These are phyloP conservation scores for Metarhizium rileyi DNA, from an alignment of 2,329 filamentous ascomycete species.

Conservation along the genomic window DNA sequence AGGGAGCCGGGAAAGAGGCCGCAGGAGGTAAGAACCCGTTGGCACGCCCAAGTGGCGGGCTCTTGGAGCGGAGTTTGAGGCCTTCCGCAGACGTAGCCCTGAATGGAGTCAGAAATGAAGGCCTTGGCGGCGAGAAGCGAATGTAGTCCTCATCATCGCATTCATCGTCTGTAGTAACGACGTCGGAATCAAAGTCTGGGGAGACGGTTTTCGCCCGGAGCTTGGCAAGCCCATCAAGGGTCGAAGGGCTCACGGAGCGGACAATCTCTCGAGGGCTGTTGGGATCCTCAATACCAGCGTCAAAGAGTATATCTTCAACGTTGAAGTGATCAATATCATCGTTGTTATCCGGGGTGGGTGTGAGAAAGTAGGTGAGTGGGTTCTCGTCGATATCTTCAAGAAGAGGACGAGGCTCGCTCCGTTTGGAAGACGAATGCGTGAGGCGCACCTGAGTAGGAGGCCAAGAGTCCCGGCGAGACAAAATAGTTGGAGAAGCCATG, in stretches of 20 bases:
- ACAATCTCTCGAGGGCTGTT: conserved; percentile 35
- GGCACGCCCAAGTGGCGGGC: conserved; percentile 21
- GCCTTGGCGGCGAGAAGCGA: conserved; percentile 31
- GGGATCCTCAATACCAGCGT: conserved; percentile 47
- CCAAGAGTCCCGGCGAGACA: conserved; percentile 37
- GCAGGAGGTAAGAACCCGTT: conserved; percentile 19
- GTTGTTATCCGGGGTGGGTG: conserved; percentile 34
- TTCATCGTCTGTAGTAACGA: conserved; percentile 34
- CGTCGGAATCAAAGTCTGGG: conserved; percentile 30
- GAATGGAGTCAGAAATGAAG: conserved; percentile 30
- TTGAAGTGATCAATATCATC: conserved; percentile 30
- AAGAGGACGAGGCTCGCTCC: conserved; percentile 27
- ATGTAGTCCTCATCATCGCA: conserved; percentile 42
- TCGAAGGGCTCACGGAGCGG: conserved; percentile 47
- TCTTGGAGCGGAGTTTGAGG: conserved; percentile 19
- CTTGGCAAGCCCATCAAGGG: conserved; percentile 40
- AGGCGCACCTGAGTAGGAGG: conserved; percentile 41
- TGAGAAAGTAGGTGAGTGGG: conserved; percentile 47
- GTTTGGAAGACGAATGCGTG: conserved; percentile 25
- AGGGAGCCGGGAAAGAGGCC: conserved; percentile 7
- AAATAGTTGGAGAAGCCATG: conserved; percentile 27
- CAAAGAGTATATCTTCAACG: conserved; percentile 39
- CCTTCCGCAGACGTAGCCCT: conserved; percentile 32
- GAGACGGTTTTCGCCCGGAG: conserved; percentile 24
- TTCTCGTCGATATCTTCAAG: conserved; percentile 42